A percentile compares a stretch with the other conserved stretches of the same genome.
These are phyloP conservation scores for Fusarium nodosum DNA, from an alignment of 2,329 filamentous ascomycete species.

Conservation along the genomic window DNA sequence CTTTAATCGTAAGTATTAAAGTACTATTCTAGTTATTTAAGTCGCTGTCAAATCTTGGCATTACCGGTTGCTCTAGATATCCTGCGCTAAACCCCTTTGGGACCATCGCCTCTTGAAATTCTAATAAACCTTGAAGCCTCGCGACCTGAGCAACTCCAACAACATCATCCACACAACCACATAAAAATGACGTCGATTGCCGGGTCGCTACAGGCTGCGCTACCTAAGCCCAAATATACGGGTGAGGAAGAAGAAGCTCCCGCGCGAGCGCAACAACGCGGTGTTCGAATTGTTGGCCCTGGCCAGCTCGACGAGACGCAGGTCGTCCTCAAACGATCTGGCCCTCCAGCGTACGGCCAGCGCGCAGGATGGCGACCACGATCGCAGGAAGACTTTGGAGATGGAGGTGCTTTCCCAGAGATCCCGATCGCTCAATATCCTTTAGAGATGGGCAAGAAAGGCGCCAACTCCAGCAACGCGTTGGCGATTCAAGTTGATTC, in stretches of 20 bases:
- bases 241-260: constrained; percentile 89
- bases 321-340: constrained; percentile 84
- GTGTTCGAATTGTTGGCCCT: constrained; percentile 84
- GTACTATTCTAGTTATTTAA: background rate
- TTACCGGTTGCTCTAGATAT: background rate
- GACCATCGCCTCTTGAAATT: constrained; percentile 54
- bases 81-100: constrained; percentile 51
- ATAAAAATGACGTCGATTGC: constrained; percentile 73
- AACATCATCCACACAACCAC: constrained; percentile 41
- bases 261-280: constrained; percentile 77
- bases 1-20: background rate
- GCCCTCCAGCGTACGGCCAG: constrained; percentile 89
- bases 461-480: constrained; percentile 80
- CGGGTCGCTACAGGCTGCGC: constrained; percentile 79
- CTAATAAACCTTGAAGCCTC: constrained; percentile 47
- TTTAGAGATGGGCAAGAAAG: constrained; percentile 91
- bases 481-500: constrained; percentile 92
- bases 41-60: constrained; percentile 14
- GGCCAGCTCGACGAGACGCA: constrained; percentile 87
- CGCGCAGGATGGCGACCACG: constrained; percentile 92
- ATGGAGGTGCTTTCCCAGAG: constrained; percentile 96
- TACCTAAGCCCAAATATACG: constrained; percentile 92
- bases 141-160: constrained; percentile 39
- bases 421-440: constrained; percentile 95
- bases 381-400: constrained; percentile 89